phyloP scores from a whole-genome alignment of 306 rosid species.

The Gleditsia sinensis region DNA sequence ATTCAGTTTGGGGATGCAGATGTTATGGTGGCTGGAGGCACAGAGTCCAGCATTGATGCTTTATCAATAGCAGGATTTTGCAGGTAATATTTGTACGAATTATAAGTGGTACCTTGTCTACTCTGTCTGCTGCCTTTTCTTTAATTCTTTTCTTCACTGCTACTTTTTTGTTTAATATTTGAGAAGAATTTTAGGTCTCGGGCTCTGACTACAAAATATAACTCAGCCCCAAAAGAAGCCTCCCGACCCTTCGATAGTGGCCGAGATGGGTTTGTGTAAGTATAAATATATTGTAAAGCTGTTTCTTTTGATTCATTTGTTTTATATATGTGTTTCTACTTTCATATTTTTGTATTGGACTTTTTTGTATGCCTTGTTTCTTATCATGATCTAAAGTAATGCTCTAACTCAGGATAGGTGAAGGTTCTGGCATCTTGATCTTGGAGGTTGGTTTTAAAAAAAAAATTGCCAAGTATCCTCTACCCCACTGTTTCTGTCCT shows the following conservation, averaged over 20 bases:
- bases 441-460: constrained; percentile 80
- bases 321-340: constrained; percentile 6
- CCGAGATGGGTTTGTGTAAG: constrained; percentile 97
- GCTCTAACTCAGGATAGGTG: constrained; percentile 74
- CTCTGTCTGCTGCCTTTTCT: constrained; percentile 6
- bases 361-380: constrained; percentile 28
- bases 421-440: constrained; percentile 88
- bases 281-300: constrained; percentile 19
- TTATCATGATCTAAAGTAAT: constrained; percentile 30
- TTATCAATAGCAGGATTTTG: constrained; percentile 92
- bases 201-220: constrained; percentile 78
- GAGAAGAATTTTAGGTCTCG: constrained; percentile 63
- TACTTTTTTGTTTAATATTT: constrained; percentile 5
- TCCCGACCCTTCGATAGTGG: constrained; percentile 86
- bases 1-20: constrained; percentile 96
- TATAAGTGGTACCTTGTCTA: not conserved
- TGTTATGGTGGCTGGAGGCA: constrained; percentile 97
- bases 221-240: constrained; percentile 82
- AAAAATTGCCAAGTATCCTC: not conserved
- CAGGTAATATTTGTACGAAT: constrained; percentile 45
- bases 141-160: not conserved
- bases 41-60: constrained; percentile 97
- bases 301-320: constrained; percentile 25
- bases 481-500: constrained; percentile 9
- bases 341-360: not conserved